Evolutionary conservation across 2,329 filamentous ascomycete species (phyloP), one percentile per base, ranked within the genome.

Genomic region (Nigrospora osmanthi): DNA sequence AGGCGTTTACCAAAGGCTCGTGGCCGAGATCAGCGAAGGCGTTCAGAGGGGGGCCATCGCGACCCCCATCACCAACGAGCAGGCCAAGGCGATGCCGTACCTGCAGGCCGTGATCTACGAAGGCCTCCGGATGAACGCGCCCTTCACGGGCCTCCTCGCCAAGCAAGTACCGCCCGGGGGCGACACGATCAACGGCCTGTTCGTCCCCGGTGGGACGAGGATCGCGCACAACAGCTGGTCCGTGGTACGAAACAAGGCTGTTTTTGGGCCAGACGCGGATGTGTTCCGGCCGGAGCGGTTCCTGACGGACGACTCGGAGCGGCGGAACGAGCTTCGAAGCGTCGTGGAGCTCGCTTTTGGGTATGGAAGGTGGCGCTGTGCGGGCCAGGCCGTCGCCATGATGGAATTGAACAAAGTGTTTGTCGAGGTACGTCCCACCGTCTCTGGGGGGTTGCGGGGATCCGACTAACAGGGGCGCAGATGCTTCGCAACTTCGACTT

Each of bases 1-100:
- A 0, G 57, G 60, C 1, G 64, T 72, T 0, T 68, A 72, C 44
- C 48, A 54, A 5, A 67, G 62, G n/a, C 55, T 79, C 1, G 64
- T 67, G n/a, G 54, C 53, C 0, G 73, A 77, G 53, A 66, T 73
- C 43, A 61, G 69, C 35, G 51, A 47, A 11, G 67, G 64, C 0
- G 59, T 70, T 19, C 59, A 58, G 2, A 45, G 44, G 17, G 47
- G 47, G 14, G 16, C 19, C 3, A 45, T 48, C 5, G 56, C 55
- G 1, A 65, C 65, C 13, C 54, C 55, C 28, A 53, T 58, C 45
- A 52, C 41, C 16, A 43, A 49, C 16, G 50, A 52, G 3, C 54
- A 60, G 44, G 55, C 57, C 1, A 53, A 52, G 37, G 43, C 50
- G n/a, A 42, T 65, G n/a, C 59, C 59, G 0, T 68, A 63, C 43